Percentiles rank a stretch among this genome's conserved stretches.
Conservation (phyloP, 2,329 filamentous ascomycete species). For the Fusarium verticillioides region DNA sequence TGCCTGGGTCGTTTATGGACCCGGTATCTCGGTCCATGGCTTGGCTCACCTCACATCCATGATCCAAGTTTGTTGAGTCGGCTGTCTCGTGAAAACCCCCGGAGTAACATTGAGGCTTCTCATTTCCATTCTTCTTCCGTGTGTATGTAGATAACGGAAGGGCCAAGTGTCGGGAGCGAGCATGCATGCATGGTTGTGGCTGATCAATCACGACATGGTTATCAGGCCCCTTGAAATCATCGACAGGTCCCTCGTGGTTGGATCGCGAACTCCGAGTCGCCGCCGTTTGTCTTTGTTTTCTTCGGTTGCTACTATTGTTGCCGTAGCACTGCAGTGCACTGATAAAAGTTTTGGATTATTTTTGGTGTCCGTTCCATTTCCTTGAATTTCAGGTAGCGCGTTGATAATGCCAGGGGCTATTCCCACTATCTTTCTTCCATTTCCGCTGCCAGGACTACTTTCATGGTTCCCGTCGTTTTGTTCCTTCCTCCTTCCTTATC, state of each 20-base stretch:
- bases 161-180: constrained; percentile 22
- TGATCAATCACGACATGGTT: constrained; percentile 27
- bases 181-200: constrained; percentile 2
- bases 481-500: constrained; percentile 11
- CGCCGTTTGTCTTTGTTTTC: constrained; percentile 15
- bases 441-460: constrained; percentile 3
- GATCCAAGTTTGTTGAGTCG: constrained; percentile 26
- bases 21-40: constrained; percentile 26
- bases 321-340: not conserved
- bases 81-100: not conserved
- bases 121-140: constrained; percentile 9
- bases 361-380: constrained; percentile 12
- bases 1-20: constrained; percentile 34
- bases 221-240: constrained; percentile 7
- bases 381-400: not conserved
- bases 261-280: constrained; percentile 33
- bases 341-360: not conserved
- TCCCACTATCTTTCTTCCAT: not conserved
- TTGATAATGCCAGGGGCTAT: constrained; percentile 9
- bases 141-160: not conserved
- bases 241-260: constrained; percentile 29
- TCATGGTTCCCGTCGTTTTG: constrained; percentile 3
- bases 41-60: constrained; percentile 26
- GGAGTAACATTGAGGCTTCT: not conserved
- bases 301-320: constrained; percentile 10